Evolutionary conservation across 768 basidiomycete genomes (phyloP).

Genomic region (Termitomyces eurrhizus): DNA sequence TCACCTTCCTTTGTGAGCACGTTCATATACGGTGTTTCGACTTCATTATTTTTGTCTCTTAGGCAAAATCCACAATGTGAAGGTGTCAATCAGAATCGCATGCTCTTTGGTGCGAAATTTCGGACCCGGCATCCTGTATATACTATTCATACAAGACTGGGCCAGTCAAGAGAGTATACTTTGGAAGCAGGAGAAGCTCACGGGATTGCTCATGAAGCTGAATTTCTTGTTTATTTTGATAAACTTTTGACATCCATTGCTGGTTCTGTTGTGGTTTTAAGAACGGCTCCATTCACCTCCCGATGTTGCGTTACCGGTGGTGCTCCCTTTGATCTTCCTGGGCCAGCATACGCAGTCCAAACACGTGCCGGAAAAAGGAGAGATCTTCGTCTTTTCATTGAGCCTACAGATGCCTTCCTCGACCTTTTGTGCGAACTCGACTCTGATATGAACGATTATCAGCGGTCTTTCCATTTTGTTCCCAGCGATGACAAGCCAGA

Average conservation of each 20-base stretch:
- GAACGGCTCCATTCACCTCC: neutral
- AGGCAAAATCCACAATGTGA: slow-evolving; percentile 9
- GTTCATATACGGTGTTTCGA: too few species aligned
- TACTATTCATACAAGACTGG: neutral
- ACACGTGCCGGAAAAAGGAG: neutral
- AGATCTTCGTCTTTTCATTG: neutral
- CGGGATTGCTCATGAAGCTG: neutral
- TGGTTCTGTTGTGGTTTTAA: neutral
- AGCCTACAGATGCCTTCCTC: neutral
- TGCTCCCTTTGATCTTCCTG: neutral
- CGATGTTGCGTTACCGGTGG: neutral
- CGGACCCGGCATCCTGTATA: neutral
- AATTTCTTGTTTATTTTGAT: neutral
- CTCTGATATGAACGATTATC: neutral
- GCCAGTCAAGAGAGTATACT: neutral
- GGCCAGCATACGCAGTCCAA: neutral
- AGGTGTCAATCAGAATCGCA: slow-evolving; percentile 5
- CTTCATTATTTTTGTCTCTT: neutral
- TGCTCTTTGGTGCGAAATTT: neutral
- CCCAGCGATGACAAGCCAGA: neutral
- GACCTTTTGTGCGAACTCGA: neutral
- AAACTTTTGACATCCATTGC: neutral
- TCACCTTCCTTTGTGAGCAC: neutral
- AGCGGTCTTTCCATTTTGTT: neutral
- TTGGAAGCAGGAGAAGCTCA: neutral